Evolutionary conservation across 306 rosid species (phyloP), one percentile per base, ranked within the genome.

Genomic region (Lagenaria siceraria): DNA sequence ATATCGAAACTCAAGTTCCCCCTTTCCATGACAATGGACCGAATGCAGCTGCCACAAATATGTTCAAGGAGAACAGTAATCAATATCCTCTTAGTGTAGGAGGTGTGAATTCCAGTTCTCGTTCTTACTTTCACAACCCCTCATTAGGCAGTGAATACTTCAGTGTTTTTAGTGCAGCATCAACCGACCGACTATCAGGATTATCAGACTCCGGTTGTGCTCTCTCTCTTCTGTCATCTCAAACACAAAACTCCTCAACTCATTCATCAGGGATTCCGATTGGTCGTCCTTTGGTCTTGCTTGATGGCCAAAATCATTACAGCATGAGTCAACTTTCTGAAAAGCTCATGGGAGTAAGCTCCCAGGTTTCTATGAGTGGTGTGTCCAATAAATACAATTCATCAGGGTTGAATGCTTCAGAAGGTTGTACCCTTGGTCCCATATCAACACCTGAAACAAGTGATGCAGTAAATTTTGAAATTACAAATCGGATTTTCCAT

Each of bases 161-260:
- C 81, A 83, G 84, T 79, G 86, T 80, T 80, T 85, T 83, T 70
- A 78, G 85, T 76, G 80, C 88, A 43, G 61, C 88, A 64, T 78
- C 93, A 61, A 81, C 86, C 25, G 75, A 84, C 61, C 91, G 82
- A 56, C 65, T 89, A 40, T 85, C 90, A 21, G 88, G 91, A 72
- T 79, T 86, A 63, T 82, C 89, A 36, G 90, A 84, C 84, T 79
- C 98, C 36, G 87, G 91, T 75, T 82, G 88, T 90, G 98, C 94
- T 91, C 97, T 83, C 98, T 93, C 98, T 93, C 96, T 91, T 93
- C 98, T 93, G 98, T 91, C 98, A 91, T 84, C 96, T 71, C 97
- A 90, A 56, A 85, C 97, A 68, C 93, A 85, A 49, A 91, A 83
- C 84, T 87, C 92, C 64, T 81, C 91, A 72, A 84, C 86, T 84